phyloP scores from a whole-genome alignment of 257 asterid species.

The Gynochthodes officinalis region DNA sequence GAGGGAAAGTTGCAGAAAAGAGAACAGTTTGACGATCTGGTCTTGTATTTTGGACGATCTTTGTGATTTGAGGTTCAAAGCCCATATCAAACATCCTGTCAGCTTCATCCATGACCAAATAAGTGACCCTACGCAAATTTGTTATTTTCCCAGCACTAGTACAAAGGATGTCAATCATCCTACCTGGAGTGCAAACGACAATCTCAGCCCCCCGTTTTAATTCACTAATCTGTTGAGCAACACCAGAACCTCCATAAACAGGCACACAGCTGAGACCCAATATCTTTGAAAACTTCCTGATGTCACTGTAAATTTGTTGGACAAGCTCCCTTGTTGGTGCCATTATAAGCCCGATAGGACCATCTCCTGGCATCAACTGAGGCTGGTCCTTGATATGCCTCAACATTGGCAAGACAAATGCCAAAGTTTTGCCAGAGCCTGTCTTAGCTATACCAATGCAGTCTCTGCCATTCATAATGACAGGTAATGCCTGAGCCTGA shows the following conservation, averaged over 20 bases:
- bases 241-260: constrained; percentile 92
- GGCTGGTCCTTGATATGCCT: constrained; percentile 93
- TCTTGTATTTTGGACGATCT: constrained; percentile 80
- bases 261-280: constrained; percentile 82
- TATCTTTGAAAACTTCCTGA: constrained; percentile 68
- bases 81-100: constrained; percentile 98
- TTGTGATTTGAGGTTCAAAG: constrained; percentile 89
- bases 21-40: constrained; percentile 92
- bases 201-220: constrained; percentile 89
- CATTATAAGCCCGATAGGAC: constrained; percentile 89
- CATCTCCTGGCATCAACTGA: constrained; percentile 75
- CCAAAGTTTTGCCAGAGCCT: constrained; percentile 89
- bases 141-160: constrained; percentile 89
- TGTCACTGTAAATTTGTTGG: constrained; percentile 80
- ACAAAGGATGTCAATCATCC: constrained; percentile 90
- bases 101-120: constrained; percentile 94
- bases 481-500: constrained; percentile 89
- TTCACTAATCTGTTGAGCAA: constrained; percentile 89
- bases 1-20: constrained; percentile 92
- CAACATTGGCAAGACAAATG: constrained; percentile 90
- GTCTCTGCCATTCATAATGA: constrained; percentile 91
- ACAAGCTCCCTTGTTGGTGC: constrained; percentile 97
- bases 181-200: constrained; percentile 92
- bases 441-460: constrained; percentile 94
- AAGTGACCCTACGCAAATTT: constrained; percentile 84